phyloP scores from a whole-genome alignment of 164 flowering plant genomes.

The Stephania yunnanensis region DNA sequence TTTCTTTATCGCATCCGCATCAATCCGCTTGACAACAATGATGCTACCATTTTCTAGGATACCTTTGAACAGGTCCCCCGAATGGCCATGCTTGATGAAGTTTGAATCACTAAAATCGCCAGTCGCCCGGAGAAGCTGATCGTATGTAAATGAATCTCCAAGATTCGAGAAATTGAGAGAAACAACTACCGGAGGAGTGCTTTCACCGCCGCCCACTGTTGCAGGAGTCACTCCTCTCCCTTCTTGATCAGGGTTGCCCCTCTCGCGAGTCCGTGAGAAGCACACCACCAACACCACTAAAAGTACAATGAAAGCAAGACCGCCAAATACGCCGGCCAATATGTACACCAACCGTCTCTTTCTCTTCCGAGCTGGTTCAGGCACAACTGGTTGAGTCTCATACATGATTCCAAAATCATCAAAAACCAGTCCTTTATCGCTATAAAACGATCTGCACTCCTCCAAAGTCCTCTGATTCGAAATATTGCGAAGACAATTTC shows the following conservation, averaged over 20 bases:
- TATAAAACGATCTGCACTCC: slow-evolving; percentile 60
- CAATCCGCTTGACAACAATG: slow-evolving; percentile 64
- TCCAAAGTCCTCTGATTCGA: slow-evolving; percentile 46
- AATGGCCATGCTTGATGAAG: slow-evolving; percentile 82
- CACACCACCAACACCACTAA: slow-evolving; percentile 31
- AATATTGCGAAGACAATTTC: slow-evolving; percentile 63
- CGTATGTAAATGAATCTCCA: slow-evolving; percentile 69
- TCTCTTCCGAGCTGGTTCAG: slow-evolving; percentile 22
- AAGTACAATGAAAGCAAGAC: slow-evolving; percentile 48
- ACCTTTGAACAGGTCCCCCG: slow-evolving; percentile 81
- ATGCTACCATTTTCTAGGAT: slow-evolving; percentile 53
- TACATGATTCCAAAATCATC: slow-evolving; percentile 64
- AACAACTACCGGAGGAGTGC: slow-evolving; percentile 29
- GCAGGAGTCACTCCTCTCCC: slow-evolving; percentile 44
- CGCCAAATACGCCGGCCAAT: slow-evolving; percentile 66
- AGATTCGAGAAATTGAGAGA: slow-evolving; percentile 46
- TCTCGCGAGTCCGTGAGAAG: slow-evolving; percentile 27
- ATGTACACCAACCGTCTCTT: slow-evolving; percentile 33
- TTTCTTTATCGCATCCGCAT: slow-evolving; percentile 39
- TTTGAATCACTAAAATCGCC: slow-evolving; percentile 60
- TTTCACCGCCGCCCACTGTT: slow-evolving; percentile 29
- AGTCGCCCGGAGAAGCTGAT: slow-evolving; percentile 69
- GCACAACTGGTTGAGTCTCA: slow-evolving; percentile 25
- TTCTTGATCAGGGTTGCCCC: slow-evolving; percentile 35
- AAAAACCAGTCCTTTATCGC: slow-evolving; percentile 44